Percentiles rank a stretch among this genome's conserved stretches.
Evolutionary conservation across 305 asterid species (phyloP).

Genomic region (Galium porrigens): DNA sequence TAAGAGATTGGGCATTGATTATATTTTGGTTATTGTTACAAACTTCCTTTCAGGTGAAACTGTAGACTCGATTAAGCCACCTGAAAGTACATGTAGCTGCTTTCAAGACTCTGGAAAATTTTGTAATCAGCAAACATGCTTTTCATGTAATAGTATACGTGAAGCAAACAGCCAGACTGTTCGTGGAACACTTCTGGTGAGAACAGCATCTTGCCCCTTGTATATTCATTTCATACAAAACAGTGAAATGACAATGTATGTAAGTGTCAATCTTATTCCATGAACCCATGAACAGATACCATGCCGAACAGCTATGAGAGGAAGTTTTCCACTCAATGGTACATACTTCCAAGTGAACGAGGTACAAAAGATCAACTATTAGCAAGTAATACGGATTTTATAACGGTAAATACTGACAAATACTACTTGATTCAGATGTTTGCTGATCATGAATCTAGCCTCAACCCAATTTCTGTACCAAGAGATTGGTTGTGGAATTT

Average conservation of each 20-base stretch:
- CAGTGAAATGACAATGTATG: not conserved
- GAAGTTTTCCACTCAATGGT: conserved; percentile 95
- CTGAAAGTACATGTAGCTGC: conserved; percentile 55
- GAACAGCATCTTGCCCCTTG: conserved; percentile 2
- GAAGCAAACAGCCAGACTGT: conserved; percentile 81
- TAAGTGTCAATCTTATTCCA: conserved; percentile 15
- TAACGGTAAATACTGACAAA: conserved; percentile 5
- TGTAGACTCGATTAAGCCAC: conserved; percentile 64
- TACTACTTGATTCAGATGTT: conserved; percentile 46
- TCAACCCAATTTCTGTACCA: conserved; percentile 65
- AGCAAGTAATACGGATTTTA: not conserved
- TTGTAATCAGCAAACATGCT: conserved; percentile 66
- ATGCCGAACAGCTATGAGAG: conserved; percentile 97
- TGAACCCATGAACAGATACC: conserved; percentile 51
- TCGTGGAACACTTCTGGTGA: conserved; percentile 91
- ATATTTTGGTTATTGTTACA: not conserved
- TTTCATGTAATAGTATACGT: conserved; percentile 76
- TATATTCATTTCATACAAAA: not conserved
- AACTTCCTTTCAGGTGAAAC: conserved; percentile 63
- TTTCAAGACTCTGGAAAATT: conserved; percentile 46
- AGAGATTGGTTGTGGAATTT: conserved; percentile 78
- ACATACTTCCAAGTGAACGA: conserved; percentile 94
- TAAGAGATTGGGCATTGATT: not conserved
- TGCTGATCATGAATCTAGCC: conserved; percentile 86
- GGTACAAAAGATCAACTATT: conserved; percentile 30